Evolutionary conservation across 228 moss, liverwort and hornwort species (phyloP).

Genomic region (Sphagnum fallax): DNA sequence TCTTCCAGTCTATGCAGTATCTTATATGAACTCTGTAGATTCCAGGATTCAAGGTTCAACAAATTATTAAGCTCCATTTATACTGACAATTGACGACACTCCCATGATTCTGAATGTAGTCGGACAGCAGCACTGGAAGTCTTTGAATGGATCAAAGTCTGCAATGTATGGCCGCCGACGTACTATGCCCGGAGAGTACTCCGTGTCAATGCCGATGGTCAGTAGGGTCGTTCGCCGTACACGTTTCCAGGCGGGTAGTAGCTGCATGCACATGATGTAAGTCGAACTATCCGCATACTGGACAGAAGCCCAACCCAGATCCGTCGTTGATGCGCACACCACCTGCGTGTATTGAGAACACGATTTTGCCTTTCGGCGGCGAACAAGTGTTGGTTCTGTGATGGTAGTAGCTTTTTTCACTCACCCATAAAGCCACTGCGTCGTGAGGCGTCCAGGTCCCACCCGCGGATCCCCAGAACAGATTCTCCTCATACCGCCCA

Average conservation of each 20-base stretch:
- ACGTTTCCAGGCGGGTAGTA: constrained; percentile 51
- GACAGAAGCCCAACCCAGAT: constrained; percentile 26
- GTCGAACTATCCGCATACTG: constrained; percentile 31
- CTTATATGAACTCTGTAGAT: too few species aligned
- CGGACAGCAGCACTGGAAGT: too few species aligned
- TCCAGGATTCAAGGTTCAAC: too few species aligned
- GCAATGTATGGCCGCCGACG: too few species aligned
- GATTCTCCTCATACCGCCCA: constrained; percentile 32
- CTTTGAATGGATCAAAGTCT: too few species aligned
- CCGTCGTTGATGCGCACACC: constrained; percentile 34
- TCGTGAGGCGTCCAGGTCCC: constrained; percentile 2
- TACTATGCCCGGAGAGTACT: too few species aligned
- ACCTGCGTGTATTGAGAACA: constrained; percentile 53
- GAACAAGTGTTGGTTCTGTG: constrained; percentile 26
- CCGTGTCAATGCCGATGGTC: not conserved
- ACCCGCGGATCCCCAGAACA: constrained; percentile 29
- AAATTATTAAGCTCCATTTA: too few species aligned
- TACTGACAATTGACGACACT: too few species aligned
- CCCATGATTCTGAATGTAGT: too few species aligned
- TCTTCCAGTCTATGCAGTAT: too few species aligned
- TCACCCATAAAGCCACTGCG: constrained; percentile 27
- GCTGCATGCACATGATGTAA: constrained; percentile 30
- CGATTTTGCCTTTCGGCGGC: constrained; percentile 14
- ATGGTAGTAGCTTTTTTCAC: constrained; percentile 20
- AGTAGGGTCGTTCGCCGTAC: constrained; percentile 29